Evolutionary conservation across 2,329 filamentous ascomycete genomes (phyloP).

Genomic region (Leptographium wingfieldii): DNA sequence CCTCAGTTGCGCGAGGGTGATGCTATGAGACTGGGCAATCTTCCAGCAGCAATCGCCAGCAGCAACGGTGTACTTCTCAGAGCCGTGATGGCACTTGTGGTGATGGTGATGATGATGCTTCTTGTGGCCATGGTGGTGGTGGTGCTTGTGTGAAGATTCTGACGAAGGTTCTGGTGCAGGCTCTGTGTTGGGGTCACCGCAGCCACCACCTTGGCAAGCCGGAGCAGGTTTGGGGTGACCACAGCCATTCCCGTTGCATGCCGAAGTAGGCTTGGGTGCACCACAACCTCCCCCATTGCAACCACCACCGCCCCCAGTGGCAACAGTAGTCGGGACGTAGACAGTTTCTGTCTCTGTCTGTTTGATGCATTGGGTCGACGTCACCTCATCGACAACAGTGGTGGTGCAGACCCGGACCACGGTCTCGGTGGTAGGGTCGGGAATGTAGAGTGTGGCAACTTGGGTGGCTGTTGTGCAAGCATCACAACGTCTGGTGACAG

Average conservation of each 20-base stretch:
- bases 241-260: not conserved
- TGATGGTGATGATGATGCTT: not conserved
- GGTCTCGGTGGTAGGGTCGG: not conserved
- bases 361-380: not conserved
- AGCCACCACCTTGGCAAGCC: not conserved
- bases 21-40: conserved; percentile 1
- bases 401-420: not conserved
- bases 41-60: conserved; percentile 4
- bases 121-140: not conserved
- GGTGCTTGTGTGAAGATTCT: not conserved
- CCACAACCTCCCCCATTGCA: not conserved
- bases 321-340: not conserved
- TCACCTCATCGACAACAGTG: not conserved
- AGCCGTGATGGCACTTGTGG: not conserved
- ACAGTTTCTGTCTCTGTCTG: not conserved
- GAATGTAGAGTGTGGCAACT: not conserved
- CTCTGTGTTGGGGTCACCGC: not conserved
- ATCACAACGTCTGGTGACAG: conserved; percentile 1
- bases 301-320: not conserved
- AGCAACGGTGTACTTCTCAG: not conserved
- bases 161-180: not conserved
- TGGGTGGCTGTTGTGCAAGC: not conserved
- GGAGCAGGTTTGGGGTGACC: not conserved
- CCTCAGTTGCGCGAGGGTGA: conserved; percentile 1
- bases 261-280: not conserved